Percentiles rank a stretch among this genome's conserved stretches.
Evolutionary conservation across 441 rosid genomes (phyloP).

Genomic region (Gossypium davidsonii): DNA sequence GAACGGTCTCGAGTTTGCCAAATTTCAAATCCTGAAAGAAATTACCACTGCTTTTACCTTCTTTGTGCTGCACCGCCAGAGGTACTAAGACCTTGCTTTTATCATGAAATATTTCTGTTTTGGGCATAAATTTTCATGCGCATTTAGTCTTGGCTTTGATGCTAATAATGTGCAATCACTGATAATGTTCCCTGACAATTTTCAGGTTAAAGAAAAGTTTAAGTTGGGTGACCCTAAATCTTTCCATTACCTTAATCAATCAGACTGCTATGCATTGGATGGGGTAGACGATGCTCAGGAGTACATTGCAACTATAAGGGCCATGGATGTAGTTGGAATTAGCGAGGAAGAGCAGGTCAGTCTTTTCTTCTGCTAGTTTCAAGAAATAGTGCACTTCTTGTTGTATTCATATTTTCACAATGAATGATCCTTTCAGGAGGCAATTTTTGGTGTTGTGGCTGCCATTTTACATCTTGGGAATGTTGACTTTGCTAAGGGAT

Average conservation of each 20-base stretch:
- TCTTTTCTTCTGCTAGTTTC: constrained; percentile 14
- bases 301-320: constrained; percentile 58
- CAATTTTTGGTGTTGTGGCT: constrained; percentile 72
- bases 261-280: constrained; percentile 55
- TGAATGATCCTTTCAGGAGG: constrained; percentile 42
- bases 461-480: constrained; percentile 75
- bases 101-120: not conserved
- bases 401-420: constrained; percentile 25
- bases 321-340: constrained; percentile 75
- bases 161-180: not conserved
- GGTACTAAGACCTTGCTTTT: constrained; percentile 24
- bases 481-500: constrained; percentile 54
- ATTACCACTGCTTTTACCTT: constrained; percentile 71
- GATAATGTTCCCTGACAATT: constrained; percentile 12
- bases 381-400: constrained; percentile 6
- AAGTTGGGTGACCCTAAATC: constrained; percentile 49
- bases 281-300: constrained; percentile 58
- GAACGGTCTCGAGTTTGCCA: constrained; percentile 78
- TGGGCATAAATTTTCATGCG: not conserved
- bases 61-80: constrained; percentile 72
- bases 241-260: constrained; percentile 61
- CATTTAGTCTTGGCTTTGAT: not conserved
- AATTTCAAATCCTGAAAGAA: constrained; percentile 65
- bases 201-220: constrained; percentile 50
- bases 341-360: constrained; percentile 57